These are phyloP conservation scores for Kandelia obovata DNA, from an alignment of 345 rosid genomes.

Conservation along the genomic window DNA sequence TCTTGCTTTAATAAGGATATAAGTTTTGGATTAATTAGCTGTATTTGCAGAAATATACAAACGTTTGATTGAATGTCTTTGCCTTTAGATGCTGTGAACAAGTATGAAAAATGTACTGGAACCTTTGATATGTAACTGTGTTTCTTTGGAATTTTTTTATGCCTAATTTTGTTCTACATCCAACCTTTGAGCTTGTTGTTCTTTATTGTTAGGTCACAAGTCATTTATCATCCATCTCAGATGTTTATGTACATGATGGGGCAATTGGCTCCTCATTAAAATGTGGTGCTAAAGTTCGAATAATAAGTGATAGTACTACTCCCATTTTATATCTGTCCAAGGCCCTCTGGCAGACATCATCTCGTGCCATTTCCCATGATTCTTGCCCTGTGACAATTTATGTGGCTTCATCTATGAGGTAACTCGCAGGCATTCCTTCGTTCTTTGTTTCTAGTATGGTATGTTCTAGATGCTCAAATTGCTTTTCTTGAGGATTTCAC, in stretches of 20 bases:
- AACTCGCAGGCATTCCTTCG: constrained; percentile 1
- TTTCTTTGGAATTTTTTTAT: not conserved
- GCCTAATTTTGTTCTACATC: not conserved
- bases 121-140: not conserved
- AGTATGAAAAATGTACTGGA: too few relatives aligned
- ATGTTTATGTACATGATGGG: constrained; percentile 36
- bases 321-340: constrained; percentile 26
- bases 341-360: constrained; percentile 24
- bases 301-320: constrained; percentile 37
- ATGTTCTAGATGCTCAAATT: not conserved
- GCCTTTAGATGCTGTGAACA: too few relatives aligned
- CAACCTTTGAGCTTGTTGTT: not conserved
- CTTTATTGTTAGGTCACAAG: constrained; percentile 25
- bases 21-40: too few relatives aligned
- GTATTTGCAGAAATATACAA: too few relatives aligned
- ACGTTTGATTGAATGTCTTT: too few relatives aligned
- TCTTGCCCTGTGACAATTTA: constrained; percentile 38
- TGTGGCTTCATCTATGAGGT: constrained; percentile 36
- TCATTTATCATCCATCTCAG: constrained; percentile 30
- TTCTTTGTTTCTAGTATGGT: not conserved
- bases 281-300: constrained; percentile 36
- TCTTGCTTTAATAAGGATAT: too few relatives aligned
- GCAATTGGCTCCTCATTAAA: constrained; percentile 27
- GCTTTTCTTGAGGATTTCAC: not conserved
- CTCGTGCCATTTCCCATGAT: constrained; percentile 42